Base-by-base conservation (phyloP, 306 rosid genomes). In the Cucumis cinereus region DNA sequence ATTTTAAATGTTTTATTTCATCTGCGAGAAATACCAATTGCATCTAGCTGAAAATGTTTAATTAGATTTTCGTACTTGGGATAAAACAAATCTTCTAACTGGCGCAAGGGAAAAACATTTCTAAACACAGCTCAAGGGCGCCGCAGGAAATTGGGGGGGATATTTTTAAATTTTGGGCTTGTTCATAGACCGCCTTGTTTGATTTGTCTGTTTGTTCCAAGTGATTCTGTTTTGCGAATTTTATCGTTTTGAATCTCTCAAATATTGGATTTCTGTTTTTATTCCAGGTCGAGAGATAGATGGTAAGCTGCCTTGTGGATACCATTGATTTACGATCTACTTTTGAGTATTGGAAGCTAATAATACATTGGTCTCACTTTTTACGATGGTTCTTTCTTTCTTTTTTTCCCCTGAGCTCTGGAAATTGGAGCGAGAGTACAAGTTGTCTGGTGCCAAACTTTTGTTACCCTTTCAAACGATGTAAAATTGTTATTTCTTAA, bases 231-330 rank as follows among this genome's bases (percentile, higher is more conserved):
- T 14, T 12, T 59, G 33, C 16, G 68, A 61, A 63, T 1, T 63
- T 10, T 15, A 16, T 24, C 10, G 9, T 47, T 47, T n/a, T 70
- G 75, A 70, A 45, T 70, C 75, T 70, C 75, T 43, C 4, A 23
- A 70, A 70, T 47, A 24, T 47, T 55, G 57, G 43, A 28, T 72
- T 72, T 72, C 45, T 33, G 45, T 72, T 72, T 28, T 72, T 72
- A 16, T 49, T 28, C 3, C 87, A 88, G 91, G 85, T 81, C 87
- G 61, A 85, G 86, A 81, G 89, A 88, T 55, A 82, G 77, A 74
- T 88, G 91, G 91, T 88, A 89, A 71, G 59, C 69, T 22, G 62
- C 80, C 56, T 53, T 55, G 86, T 58, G 60, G 79, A 60, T 49
- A 55, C 70, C 72, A 14, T 78, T 79, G 84, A 78, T 50, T 63